phyloP scores from a whole-genome alignment of 495 filamentous ascomycete genomes.

The Trichoderma gamsii region DNA sequence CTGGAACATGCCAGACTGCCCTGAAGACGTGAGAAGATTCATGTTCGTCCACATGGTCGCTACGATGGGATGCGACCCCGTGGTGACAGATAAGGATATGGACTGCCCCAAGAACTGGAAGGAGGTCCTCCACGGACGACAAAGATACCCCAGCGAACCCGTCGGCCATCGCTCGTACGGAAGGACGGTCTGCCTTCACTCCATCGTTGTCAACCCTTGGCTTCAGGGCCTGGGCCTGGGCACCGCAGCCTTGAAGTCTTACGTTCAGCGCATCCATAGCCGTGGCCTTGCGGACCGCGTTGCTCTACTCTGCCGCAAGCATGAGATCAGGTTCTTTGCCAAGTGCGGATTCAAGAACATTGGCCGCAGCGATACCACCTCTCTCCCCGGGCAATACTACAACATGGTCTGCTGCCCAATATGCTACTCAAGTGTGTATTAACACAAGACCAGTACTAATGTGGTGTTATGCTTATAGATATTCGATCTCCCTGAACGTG shows the following conservation, averaged over 20 bases:
- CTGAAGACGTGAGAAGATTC: conserved; percentile 45
- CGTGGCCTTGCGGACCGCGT: conserved; percentile 64
- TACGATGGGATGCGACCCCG: conserved; percentile 53
- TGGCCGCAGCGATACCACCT: conserved; percentile 58
- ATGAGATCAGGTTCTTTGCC: conserved; percentile 68
- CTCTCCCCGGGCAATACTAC: conserved; percentile 76
- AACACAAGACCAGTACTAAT: background rate
- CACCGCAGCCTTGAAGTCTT: conserved; percentile 68
- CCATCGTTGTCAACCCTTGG: conserved; percentile 68
- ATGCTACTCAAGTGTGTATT: background rate
- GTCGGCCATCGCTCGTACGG: conserved; percentile 64
- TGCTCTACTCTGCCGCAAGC: conserved; percentile 52
- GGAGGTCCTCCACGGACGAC: conserved; percentile 24
- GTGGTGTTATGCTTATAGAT: conserved; percentile 12
- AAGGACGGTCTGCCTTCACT: conserved; percentile 72
- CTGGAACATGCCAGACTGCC: conserved; percentile 42
- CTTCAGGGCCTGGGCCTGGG: conserved; percentile 71
- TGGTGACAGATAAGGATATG: conserved; percentile 76
- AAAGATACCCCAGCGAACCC: background rate
- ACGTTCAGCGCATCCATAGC: conserved; percentile 57
- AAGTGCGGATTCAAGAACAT: conserved; percentile 62
- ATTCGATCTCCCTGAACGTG: conserved; percentile 12
- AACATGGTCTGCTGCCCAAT: conserved; percentile 51
- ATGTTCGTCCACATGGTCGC: conserved; percentile 80
- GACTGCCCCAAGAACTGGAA: conserved; percentile 60